Evolutionary conservation across 805 yeast species (phyloP).

Genomic region (Brettanomyces sp.): DNA sequence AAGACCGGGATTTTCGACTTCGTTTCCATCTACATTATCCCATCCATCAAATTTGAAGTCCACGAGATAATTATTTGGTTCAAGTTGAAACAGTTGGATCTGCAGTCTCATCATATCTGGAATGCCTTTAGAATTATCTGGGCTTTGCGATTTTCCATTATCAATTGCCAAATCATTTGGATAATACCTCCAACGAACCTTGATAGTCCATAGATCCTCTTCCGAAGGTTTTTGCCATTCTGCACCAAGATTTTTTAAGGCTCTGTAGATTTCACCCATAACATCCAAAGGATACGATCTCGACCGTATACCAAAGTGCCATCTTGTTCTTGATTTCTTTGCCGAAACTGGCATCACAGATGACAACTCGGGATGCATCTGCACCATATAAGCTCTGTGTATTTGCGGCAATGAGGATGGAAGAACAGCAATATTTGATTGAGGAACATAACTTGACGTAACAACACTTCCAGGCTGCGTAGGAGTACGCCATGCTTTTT

Average conservation of each 20-base stretch:
- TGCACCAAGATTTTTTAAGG: slow-evolving; percentile 86
- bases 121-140: slow-evolving; percentile 19
- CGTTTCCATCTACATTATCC: slow-evolving; percentile 31
- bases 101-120: slow-evolving; percentile 94
- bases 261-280: slow-evolving; percentile 96
- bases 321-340: slow-evolving; percentile 85
- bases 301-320: slow-evolving; percentile 98
- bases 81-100: slow-evolving; percentile 89
- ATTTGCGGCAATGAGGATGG: slow-evolving; percentile 93
- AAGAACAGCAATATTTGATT: slow-evolving; percentile 80
- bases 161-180: slow-evolving; percentile 14
- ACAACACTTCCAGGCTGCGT: slow-evolving; percentile 20
- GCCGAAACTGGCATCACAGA: slow-evolving; percentile 40
- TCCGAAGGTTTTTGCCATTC: slow-evolving; percentile 96
- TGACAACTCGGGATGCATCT: slow-evolving; percentile 22
- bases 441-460: slow-evolving; percentile 37
- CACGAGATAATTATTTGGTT: slow-evolving; percentile 90
- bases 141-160: background rate
- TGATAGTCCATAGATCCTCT: slow-evolving; percentile 92
- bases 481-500: slow-evolving; percentile 20
- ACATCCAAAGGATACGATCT: slow-evolving; percentile 95
- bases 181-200: slow-evolving; percentile 85
- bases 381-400: slow-evolving; percentile 85
- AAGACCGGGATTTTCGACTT: slow-evolving; percentile 7
- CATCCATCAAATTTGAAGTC: slow-evolving; percentile 98